Conservation (phyloP, 805 yeast species). For the Torulaspora delbrueckii region DNA sequence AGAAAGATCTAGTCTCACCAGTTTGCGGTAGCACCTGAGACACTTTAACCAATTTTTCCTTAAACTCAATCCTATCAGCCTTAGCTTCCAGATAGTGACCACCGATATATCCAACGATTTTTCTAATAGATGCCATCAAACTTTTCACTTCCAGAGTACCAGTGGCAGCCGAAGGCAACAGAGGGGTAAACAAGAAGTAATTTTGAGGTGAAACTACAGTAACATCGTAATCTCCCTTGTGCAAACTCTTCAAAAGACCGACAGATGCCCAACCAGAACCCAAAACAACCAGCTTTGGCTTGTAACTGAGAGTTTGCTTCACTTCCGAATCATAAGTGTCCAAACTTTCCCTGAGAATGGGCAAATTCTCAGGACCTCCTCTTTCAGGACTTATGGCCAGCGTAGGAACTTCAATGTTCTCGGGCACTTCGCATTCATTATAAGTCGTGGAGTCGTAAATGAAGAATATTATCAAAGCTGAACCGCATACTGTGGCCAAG, state of each 20-base stretch:
- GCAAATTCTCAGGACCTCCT: slow-evolving; percentile 72
- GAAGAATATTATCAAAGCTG: slow-evolving; percentile 48
- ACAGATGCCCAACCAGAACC: slow-evolving; percentile 75
- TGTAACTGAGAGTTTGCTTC: slow-evolving; percentile 43
- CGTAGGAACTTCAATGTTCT: slow-evolving; percentile 45
- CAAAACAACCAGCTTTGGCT: slow-evolving; percentile 54
- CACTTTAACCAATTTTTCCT: slow-evolving; percentile 54
- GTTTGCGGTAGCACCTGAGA: slow-evolving; percentile 40
- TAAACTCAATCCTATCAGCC: slow-evolving; percentile 54
- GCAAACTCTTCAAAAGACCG: slow-evolving; percentile 48
- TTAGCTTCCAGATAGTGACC: slow-evolving; percentile 62
- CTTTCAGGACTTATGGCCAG: slow-evolving; percentile 49
- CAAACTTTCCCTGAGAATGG: slow-evolving; percentile 50
- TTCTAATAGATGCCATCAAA: slow-evolving; percentile 58
- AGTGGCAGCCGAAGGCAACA: slow-evolving; percentile 65
- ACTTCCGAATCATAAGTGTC: slow-evolving; percentile 52
- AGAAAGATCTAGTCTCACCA: slow-evolving; percentile 43
- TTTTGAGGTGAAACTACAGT: slow-evolving; percentile 65
- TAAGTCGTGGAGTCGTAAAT: slow-evolving; percentile 67
- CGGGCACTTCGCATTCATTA: slow-evolving; percentile 38
- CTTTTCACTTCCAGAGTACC: slow-evolving; percentile 65
- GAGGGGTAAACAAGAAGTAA: slow-evolving; percentile 64
- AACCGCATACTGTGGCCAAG: slow-evolving; percentile 40
- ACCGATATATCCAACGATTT: slow-evolving; percentile 45
- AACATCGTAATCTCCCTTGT: slow-evolving; percentile 54